Percentiles rank a stretch among this genome's conserved stretches.
Conservation (phyloP, 306 rosid genomes). For the Sesbania bispinosa region DNA sequence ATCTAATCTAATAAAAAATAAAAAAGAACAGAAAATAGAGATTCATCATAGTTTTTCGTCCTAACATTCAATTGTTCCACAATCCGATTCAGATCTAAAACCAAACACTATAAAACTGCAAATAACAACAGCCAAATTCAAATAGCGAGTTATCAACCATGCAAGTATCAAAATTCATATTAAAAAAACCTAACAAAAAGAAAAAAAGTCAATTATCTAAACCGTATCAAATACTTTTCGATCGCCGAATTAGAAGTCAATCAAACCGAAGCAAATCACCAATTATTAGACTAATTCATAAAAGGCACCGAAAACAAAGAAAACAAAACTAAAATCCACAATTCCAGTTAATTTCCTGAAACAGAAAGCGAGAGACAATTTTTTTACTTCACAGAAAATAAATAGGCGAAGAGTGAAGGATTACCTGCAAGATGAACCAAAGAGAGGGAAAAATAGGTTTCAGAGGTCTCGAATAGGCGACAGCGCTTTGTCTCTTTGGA, state of each 20-base stretch:
- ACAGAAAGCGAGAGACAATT: neutral
- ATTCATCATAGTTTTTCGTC: neutral
- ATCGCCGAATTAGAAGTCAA: constrained; percentile 9
- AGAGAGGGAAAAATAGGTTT: neutral
- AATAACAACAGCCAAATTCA: neutral
- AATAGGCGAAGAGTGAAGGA: neutral
- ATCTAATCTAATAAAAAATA: too few relatives aligned
- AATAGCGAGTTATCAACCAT: neutral
- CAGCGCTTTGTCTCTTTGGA: too few relatives aligned
- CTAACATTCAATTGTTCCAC: neutral
- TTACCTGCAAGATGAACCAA: neutral
- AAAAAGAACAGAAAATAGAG: too few relatives aligned
- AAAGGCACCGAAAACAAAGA: neutral
- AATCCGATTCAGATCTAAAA: neutral
- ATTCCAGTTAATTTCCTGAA: neutral
- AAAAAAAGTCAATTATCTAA: too few relatives aligned
- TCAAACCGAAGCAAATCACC: neutral
- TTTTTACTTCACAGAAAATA: neutral
- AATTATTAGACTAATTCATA: neutral
- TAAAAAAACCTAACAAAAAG: too few relatives aligned
- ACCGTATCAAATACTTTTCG: neutral
- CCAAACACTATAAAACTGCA: neutral
- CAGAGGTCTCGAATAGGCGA: too few relatives aligned
- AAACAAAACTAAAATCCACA: neutral
- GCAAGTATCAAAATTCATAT: neutral